phyloP scores from a whole-genome alignment of 228 moss, liverwort and hornwort species.

The Sphagnum magellanicum region DNA sequence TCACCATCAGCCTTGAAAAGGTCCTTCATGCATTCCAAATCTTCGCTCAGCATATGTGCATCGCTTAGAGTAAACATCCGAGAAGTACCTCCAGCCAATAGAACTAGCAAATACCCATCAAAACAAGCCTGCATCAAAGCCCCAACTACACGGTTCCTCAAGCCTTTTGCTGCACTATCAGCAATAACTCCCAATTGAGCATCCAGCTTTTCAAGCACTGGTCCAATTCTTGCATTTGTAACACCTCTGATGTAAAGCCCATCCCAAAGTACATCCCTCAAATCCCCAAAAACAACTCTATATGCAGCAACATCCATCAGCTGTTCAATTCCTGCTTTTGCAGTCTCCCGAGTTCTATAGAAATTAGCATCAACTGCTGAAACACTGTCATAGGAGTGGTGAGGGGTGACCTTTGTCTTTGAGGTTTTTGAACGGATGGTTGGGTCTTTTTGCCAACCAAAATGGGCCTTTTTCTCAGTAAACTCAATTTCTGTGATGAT shows the following conservation, averaged over 20 bases:
- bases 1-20: slow-evolving; percentile 87
- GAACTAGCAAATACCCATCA: slow-evolving; percentile 65
- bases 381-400: slow-evolving; percentile 27
- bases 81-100: slow-evolving; percentile 75
- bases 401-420: slow-evolving; percentile 3
- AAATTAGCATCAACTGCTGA: slow-evolving; percentile 37
- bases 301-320: slow-evolving; percentile 83
- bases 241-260: slow-evolving; percentile 71
- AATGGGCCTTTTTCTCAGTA: slow-evolving; percentile 59
- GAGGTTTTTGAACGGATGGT: slow-evolving; percentile 12
- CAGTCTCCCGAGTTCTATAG: slow-evolving; percentile 22
- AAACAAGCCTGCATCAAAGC: slow-evolving; percentile 84
- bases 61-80: slow-evolving; percentile 53
- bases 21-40: slow-evolving; percentile 63
- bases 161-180: slow-evolving; percentile 40
- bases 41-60: slow-evolving; percentile 47
- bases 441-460: slow-evolving; percentile 52
- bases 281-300: slow-evolving; percentile 65
- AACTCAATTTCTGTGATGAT: slow-evolving; percentile 42
- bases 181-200: slow-evolving; percentile 59
- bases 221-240: slow-evolving; percentile 39
- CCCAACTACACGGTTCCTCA: slow-evolving; percentile 70
- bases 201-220: slow-evolving; percentile 64
- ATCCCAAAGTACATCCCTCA: slow-evolving; percentile 66
- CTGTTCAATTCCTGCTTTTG: slow-evolving; percentile 57